phyloP scores from a whole-genome alignment of 768 basidiomycete genomes.

The Xerocomellus dryophilus region DNA sequence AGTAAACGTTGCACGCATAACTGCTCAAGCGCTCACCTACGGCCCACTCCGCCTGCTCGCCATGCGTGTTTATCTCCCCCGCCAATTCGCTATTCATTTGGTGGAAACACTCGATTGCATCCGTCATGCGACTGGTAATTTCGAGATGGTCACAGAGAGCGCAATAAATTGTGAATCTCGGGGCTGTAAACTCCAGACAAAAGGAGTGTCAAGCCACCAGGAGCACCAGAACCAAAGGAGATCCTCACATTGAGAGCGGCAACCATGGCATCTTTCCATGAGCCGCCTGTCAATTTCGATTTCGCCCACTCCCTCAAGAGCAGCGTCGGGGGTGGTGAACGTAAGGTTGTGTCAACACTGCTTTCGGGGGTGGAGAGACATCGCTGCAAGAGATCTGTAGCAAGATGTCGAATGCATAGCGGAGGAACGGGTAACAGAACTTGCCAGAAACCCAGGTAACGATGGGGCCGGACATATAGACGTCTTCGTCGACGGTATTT shows the following conservation, averaged over 20 bases:
- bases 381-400: background rate
- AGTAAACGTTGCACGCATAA: background rate
- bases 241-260: background rate
- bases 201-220: background rate
- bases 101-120: background rate
- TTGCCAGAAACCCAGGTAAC: background rate
- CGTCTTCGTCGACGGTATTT: background rate
- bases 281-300: background rate
- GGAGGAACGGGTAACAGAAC: background rate
- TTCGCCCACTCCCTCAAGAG: background rate
- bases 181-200: background rate
- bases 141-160: background rate
- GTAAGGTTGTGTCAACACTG: background rate
- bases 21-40: background rate
- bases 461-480: background rate
- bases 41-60: background rate
- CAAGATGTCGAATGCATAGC: background rate
- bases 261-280: background rate
- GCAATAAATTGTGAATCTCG: background rate
- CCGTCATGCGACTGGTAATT: background rate
- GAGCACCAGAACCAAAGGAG: background rate
- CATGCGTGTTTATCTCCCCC: background rate
- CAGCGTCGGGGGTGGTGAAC: background rate
- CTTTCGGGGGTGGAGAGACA: background rate
- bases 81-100: background rate